phyloP scores from a whole-genome alignment of 1,139 yeast genomes.

The Yamadazyma songkhlaensis region DNA sequence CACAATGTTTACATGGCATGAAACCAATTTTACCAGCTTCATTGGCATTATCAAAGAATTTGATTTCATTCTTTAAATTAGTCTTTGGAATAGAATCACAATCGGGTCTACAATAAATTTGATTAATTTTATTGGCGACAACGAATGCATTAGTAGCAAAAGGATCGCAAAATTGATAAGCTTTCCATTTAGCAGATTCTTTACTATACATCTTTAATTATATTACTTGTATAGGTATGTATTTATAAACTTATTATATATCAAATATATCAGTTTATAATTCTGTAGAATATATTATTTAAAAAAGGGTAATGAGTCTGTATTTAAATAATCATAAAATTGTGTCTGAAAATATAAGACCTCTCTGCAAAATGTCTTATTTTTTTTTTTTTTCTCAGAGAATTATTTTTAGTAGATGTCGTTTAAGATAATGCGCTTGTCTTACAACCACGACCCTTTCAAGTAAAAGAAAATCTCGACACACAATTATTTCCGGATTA shows the following conservation, averaged over 20 bases:
- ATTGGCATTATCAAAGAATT: conserved; percentile 36
- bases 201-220: conserved; percentile 39
- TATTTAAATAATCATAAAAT: neutral
- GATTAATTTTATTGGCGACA: conserved; percentile 45
- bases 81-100: conserved; percentile 54
- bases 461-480: too few species aligned
- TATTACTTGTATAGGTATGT: neutral
- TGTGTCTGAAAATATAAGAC: conserved; percentile 1
- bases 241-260: too few species aligned
- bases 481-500: too few species aligned
- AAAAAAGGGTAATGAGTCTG: conserved; percentile 1
- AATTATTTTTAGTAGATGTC: too few species aligned
- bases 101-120: conserved; percentile 61
- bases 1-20: conserved; percentile 54
- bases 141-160: conserved; percentile 57
- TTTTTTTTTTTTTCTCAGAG: neutral
- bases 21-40: conserved; percentile 49
- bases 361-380: conserved; percentile 1
- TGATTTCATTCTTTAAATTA: conserved; percentile 41
- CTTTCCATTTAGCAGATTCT: conserved; percentile 57
- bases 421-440: too few species aligned
- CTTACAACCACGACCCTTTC: too few species aligned
- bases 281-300: neutral
- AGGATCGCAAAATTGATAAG: conserved; percentile 66
- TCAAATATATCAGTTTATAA: too few species aligned